Conservation (phyloP, 106 monocot genomes). For the Platanthera zijinensis region DNA sequence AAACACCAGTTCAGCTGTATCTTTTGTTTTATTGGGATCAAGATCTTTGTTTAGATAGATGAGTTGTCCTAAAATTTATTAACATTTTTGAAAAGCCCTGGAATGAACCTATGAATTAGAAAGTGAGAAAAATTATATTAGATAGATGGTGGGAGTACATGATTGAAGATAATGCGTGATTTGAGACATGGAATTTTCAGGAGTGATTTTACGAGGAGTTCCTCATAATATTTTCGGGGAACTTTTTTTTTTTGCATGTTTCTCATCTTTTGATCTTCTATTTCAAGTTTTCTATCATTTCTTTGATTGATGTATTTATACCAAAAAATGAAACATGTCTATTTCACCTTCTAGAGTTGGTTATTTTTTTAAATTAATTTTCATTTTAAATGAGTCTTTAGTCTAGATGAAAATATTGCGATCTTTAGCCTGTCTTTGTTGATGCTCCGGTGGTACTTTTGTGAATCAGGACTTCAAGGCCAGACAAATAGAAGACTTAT, state of each 20-base stretch:
- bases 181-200: not conserved
- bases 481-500: slow-evolving; percentile 68
- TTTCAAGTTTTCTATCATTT: not conserved
- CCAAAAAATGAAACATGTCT: not conserved
- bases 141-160: not conserved
- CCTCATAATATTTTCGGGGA: not conserved
- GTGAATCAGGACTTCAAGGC: slow-evolving; percentile 58
- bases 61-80: not conserved
- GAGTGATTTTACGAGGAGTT: not conserved
- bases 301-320: not conserved
- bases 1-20: too few species aligned
- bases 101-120: not conserved
- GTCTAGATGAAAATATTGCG: not conserved
- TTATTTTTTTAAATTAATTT: not conserved
- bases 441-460: not conserved
- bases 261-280: not conserved
- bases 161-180: not conserved
- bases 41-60: not conserved
- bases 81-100: not conserved
- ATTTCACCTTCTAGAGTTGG: not conserved
- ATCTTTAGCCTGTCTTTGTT: slow-evolving; percentile 4
- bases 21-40: not conserved
- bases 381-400: not conserved
- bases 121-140: not conserved
- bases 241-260: not conserved